Conservation (phyloP, 1,284 basidiomycete genomes). For the Testicularia cyperi region DNA sequence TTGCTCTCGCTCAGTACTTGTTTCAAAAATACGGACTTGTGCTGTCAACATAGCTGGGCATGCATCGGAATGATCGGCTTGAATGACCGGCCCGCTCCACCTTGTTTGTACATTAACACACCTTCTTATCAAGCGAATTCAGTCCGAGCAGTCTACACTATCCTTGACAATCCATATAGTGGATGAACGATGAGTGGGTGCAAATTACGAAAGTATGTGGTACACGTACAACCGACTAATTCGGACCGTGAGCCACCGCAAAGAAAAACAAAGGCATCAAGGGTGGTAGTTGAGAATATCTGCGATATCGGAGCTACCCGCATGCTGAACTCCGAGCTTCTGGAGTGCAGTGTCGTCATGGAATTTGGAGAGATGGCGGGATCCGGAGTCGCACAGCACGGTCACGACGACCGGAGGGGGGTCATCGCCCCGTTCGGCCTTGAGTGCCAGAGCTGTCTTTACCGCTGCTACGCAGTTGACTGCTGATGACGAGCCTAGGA, state of each 20-base stretch:
- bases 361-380: slow-evolving; percentile 57
- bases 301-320: slow-evolving; percentile 45
- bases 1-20: slow-evolving; percentile 3
- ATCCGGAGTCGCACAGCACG: slow-evolving; percentile 55
- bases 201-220: too few species aligned
- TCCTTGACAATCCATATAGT: too few species aligned
- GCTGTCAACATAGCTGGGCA: too few species aligned
- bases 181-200: too few species aligned
- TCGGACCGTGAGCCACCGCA: too few species aligned
- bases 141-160: too few species aligned
- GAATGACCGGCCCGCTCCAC: too few species aligned
- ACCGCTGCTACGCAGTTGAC: slow-evolving; percentile 91
- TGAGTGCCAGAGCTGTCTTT: slow-evolving; percentile 48
- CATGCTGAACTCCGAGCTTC: slow-evolving; percentile 31
- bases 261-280: neutral
- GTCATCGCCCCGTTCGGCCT: slow-evolving; percentile 22
- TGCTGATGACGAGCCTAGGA: slow-evolving; percentile 92
- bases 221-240: too few species aligned
- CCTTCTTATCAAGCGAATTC: too few species aligned
- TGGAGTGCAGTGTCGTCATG: slow-evolving; percentile 46
- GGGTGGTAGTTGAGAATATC: slow-evolving; percentile 37
- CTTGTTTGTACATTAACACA: too few species aligned
- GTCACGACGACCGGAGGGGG: slow-evolving; percentile 53
- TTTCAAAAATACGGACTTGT: slow-evolving; percentile 9
- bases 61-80: too few species aligned